These are phyloP conservation scores for Plasmodium gallinaceum DNA, from an alignment of 169 alveolate species.

Conservation along the genomic window DNA sequence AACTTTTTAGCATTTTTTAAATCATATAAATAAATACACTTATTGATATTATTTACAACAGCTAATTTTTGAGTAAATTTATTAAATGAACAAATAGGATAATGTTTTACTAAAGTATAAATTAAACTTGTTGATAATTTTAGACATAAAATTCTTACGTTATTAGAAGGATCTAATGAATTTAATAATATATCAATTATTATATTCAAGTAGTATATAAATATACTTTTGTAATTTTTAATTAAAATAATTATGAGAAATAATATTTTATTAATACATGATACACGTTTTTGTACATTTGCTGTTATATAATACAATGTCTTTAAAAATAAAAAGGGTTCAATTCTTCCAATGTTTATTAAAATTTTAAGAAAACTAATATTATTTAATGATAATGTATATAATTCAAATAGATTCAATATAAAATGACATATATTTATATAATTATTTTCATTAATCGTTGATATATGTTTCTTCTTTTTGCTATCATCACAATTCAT, in stretches of 20 bases:
- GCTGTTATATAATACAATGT: constrained; percentile 58
- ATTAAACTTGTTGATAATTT: constrained; percentile 70
- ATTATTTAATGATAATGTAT: constrained; percentile 59
- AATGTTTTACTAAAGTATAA: constrained; percentile 59
- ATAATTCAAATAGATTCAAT: constrained; percentile 70
- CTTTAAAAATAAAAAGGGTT: constrained; percentile 69
- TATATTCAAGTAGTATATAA: constrained; percentile 43
- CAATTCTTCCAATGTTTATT: constrained; percentile 66
- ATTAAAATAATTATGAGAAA: constrained; percentile 53
- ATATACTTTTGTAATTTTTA: constrained; percentile 65
- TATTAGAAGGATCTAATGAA: constrained; percentile 72
- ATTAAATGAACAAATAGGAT: constrained; percentile 61
- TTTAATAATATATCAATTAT: constrained; percentile 64
- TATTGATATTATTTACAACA: constrained; percentile 66
- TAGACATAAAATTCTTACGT: constrained; percentile 55
- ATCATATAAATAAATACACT: constrained; percentile 71
- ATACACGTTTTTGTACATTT: constrained; percentile 51
- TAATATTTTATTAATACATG: constrained; percentile 57
- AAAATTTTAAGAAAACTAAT: constrained; percentile 53
- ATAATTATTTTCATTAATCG: constrained; percentile 65
- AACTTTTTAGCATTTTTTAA: constrained; percentile 72
- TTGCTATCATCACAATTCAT: background rate
- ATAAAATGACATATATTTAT: constrained; percentile 71
- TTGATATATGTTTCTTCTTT: background rate
- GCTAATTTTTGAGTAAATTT: constrained; percentile 75